Conservation (phyloP, 805 yeast genomes). For the Sugiyamaella mastotermitis region DNA sequence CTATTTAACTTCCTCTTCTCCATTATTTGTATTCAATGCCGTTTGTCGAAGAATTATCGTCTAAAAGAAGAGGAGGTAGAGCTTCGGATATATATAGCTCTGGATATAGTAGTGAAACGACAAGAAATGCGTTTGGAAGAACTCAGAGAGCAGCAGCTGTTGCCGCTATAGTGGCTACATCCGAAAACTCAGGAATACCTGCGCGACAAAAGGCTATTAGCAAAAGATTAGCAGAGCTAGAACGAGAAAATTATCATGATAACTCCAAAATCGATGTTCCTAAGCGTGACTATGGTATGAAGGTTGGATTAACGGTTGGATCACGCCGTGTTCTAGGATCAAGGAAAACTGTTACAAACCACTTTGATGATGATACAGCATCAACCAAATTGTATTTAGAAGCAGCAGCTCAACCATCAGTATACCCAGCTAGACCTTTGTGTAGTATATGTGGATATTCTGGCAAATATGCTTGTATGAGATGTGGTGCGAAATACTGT, state of each 20-base stretch:
- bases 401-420: slow-evolving; percentile 30
- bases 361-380: slow-evolving; percentile 35
- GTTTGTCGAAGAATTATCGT: no score
- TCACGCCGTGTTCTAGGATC: slow-evolving; percentile 33
- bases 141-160: slow-evolving; percentile 11
- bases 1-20: no score
- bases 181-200: slow-evolving; percentile 8
- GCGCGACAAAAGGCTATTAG: slow-evolving; percentile 18
- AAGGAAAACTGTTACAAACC: slow-evolving; percentile 33
- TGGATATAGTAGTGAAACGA: no score
- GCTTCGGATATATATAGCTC: no score
- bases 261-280: slow-evolving; percentile 30
- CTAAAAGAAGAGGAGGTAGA: no score
- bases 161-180: slow-evolving; percentile 7
- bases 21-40: no score
- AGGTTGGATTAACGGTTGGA: slow-evolving; percentile 23
- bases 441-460: slow-evolving; percentile 38
- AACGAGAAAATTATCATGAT: slow-evolving; percentile 33
- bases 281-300: slow-evolving; percentile 11
- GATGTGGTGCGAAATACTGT: slow-evolving; percentile 34
- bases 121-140: slow-evolving; percentile 8
- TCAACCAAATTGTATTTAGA: slow-evolving; percentile 26
- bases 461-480: slow-evolving; percentile 29
- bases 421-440: slow-evolving; percentile 30
- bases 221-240: slow-evolving; percentile 27